Evolutionary conservation across 2,329 filamentous ascomycete genomes (phyloP), one percentile per base, ranked within the genome.

Genomic region (Colletotrichum plurivorum): DNA sequence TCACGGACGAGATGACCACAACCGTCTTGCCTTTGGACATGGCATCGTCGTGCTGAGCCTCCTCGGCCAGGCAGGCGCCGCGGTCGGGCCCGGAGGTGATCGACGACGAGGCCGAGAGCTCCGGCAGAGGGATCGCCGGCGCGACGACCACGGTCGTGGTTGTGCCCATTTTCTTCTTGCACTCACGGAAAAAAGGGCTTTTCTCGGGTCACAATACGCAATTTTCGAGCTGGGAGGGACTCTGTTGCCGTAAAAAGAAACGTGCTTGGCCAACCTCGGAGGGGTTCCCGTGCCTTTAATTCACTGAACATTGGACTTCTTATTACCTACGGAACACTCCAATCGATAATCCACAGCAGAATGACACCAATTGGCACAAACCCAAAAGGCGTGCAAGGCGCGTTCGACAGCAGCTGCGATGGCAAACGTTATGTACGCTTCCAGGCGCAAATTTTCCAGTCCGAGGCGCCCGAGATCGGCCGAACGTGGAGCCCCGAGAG

Each of bases 1-100:
- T 63, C 39, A 67, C 64, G 12, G 64, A 67, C 4, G 64, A 63
- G 43, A 67, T 67, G 12, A 67, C 64, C 2, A 67, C 64, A 36
- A 54, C 6, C 22, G 64, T 63, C 36, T 63, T 67, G 6, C 53
- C 53, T n/a, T 53, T 57, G 5, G 64, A 67, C 2, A 67, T 55
- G 25, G 31, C 9, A 10, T 67, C 59, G 1, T 48, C 59, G 46
- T 67, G 46, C 0, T 67, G 59, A 13, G 16, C 41, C 4, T 25
- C 20, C 13, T 62, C 63, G 1, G 63, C 13, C 3, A 10, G 9
- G 12, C 48, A 31, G 7, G 2, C 20, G 12, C 48, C 15, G 9
- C 22, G 48, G n/a, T 49, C n/a, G 0, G 20, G 16, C n/a, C 41
- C 45, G 1, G 56, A 62, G 10, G 15, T 20, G 39, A 18, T 27